phyloP scores from a whole-genome alignment of 1,139 yeast species.

The Magnusiomyces tetraspermus region DNA sequence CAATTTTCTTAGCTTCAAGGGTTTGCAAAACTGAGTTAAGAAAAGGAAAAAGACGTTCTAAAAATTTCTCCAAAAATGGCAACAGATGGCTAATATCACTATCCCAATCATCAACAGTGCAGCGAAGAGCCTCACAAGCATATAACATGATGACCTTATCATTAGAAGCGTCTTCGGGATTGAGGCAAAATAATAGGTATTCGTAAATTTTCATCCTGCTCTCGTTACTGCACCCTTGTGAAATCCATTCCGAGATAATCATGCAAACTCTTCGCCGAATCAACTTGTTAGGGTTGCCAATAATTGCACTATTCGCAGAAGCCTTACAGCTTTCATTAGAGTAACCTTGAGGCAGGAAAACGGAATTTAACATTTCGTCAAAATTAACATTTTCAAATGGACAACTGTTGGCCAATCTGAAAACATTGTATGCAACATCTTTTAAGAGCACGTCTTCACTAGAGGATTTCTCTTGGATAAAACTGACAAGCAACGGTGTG shows the following conservation, averaged over 20 bases:
- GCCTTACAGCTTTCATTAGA: constrained; percentile 15
- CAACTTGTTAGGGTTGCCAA: constrained; percentile 37
- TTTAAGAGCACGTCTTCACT: constrained; percentile 49
- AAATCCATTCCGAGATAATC: constrained; percentile 72
- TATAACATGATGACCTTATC: constrained; percentile 72
- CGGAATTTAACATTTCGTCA: constrained; percentile 46
- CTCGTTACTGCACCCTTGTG: constrained; percentile 51
- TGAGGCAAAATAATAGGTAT: constrained; percentile 41
- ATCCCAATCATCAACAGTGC: constrained; percentile 78
- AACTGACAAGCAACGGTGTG: constrained; percentile 51
- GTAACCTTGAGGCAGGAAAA: constrained; percentile 59
- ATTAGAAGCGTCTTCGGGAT: constrained; percentile 38
- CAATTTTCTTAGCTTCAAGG: constrained; percentile 66
- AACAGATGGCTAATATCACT: constrained; percentile 58
- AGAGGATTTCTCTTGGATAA: constrained; percentile 46
- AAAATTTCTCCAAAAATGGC: constrained; percentile 51
- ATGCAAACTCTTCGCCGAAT: constrained; percentile 68
- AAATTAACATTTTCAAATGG: constrained; percentile 58
- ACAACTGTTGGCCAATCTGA: constrained; percentile 64
- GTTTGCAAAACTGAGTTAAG: constrained; percentile 42
- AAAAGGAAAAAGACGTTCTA: constrained; percentile 39
- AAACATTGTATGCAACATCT: constrained; percentile 73
- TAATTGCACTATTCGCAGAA: constrained; percentile 15
- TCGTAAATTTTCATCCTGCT: constrained; percentile 54
- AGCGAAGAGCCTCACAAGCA: constrained; percentile 60